Conservation (phyloP, 768 basidiomycete genomes). For the Mycena pura region DNA sequence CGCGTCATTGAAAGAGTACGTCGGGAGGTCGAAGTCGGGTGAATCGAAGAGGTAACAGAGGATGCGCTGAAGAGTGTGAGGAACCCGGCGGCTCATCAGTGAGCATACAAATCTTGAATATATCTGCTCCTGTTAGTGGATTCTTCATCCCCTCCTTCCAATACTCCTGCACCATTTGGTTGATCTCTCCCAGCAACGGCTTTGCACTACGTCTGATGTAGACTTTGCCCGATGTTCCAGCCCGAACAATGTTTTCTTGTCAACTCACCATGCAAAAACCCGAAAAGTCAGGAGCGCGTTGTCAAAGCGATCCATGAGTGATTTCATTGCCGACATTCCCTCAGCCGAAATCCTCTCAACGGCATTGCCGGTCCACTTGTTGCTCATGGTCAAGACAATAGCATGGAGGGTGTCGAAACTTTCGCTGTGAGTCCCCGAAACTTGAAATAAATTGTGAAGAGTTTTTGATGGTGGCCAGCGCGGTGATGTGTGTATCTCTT, state of each 20-base stretch:
- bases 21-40: slow-evolving; percentile 37
- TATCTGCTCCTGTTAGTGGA: slow-evolving; percentile 32
- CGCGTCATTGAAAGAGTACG: slow-evolving; percentile 33
- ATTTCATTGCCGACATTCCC: slow-evolving; percentile 32
- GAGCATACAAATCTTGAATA: slow-evolving; percentile 26
- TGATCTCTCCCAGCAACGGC: slow-evolving; percentile 21
- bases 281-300: slow-evolving; percentile 45
- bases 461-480: slow-evolving; percentile 28
- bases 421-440: slow-evolving; percentile 29
- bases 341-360: slow-evolving; percentile 32
- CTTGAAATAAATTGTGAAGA: slow-evolving; percentile 35
- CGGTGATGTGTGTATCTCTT: slow-evolving; percentile 12
- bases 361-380: slow-evolving; percentile 30
- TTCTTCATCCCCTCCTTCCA: slow-evolving; percentile 29
- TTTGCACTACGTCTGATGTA: slow-evolving; percentile 37
- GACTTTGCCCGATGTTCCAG: slow-evolving; percentile 43
- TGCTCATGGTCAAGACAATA: slow-evolving; percentile 30
- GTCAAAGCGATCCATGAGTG: slow-evolving; percentile 35
- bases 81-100: slow-evolving; percentile 22
- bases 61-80: slow-evolving; percentile 26
- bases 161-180: slow-evolving; percentile 28
- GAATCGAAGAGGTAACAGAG: slow-evolving; percentile 34
- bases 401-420: slow-evolving; percentile 32
- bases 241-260: slow-evolving; percentile 43
- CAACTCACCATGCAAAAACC: slow-evolving; percentile 44